Conservation (phyloP, 352 stramenopile species). For the Phytophthora fragariae region DNA sequence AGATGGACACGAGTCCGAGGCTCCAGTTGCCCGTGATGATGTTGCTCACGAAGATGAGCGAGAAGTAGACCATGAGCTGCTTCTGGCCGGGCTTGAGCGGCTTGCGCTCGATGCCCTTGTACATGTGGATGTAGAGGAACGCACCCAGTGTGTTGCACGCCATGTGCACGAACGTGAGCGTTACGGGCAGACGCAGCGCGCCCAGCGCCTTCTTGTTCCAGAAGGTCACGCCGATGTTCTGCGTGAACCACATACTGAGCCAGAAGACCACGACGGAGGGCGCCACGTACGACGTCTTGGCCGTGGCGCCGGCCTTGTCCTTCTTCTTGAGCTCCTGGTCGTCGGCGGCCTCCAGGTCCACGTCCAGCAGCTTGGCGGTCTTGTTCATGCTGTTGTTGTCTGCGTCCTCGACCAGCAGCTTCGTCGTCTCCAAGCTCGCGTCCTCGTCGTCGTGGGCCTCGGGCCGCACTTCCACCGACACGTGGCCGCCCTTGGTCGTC, state of each 20-base stretch:
- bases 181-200: constrained; percentile 71
- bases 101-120: constrained; percentile 74
- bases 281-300: constrained; percentile 77
- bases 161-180: constrained; percentile 95
- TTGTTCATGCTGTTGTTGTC: constrained; percentile 8
- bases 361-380: constrained; percentile 14
- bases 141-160: constrained; percentile 92
- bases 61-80: constrained; percentile 90
- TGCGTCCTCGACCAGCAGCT: constrained; percentile 30
- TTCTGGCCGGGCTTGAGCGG: constrained; percentile 65
- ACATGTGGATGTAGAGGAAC: constrained; percentile 79
- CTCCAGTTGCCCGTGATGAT: constrained; percentile 96
- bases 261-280: constrained; percentile 77
- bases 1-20: constrained; percentile 93
- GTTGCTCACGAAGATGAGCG: constrained; percentile 95
- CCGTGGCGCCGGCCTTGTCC: constrained; percentile 9
- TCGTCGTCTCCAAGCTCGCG: constrained; percentile 28
- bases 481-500: constrained; percentile 23
- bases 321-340: constrained; percentile 36
- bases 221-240: constrained; percentile 95
- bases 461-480: constrained; percentile 30
- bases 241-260: constrained; percentile 88
- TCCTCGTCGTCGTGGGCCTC: constrained; percentile 27
- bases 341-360: constrained; percentile 30
- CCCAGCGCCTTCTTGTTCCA: constrained; percentile 95